Percentiles rank a stretch among this genome's conserved stretches.
These are phyloP conservation scores for Yamadazyma dushanensis DNA, from an alignment of 1,139 yeast species.

Conservation along the genomic window DNA sequence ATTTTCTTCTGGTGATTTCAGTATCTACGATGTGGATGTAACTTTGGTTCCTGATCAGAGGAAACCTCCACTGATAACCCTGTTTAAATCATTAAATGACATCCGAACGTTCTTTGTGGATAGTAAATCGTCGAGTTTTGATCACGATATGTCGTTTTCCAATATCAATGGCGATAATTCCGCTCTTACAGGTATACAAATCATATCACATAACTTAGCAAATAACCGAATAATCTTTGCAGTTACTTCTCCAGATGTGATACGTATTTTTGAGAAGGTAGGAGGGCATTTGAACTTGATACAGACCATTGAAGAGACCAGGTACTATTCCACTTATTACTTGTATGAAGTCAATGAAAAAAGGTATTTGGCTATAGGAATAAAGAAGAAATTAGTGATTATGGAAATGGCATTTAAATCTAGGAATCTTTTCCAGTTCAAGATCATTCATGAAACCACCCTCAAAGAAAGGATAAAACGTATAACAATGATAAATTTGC, in stretches of 20 bases:
- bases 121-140: slow-evolving; percentile 18
- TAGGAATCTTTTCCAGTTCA: slow-evolving; percentile 32
- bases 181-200: slow-evolving; percentile 13
- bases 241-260: slow-evolving; percentile 25
- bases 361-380: slow-evolving; percentile 28
- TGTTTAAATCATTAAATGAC: slow-evolving; percentile 30
- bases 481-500: slow-evolving; percentile 16
- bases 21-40: slow-evolving; percentile 22
- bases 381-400: slow-evolving; percentile 31
- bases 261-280: slow-evolving; percentile 34
- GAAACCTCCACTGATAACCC: slow-evolving; percentile 18
- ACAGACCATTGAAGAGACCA: slow-evolving; percentile 30
- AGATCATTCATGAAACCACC: slow-evolving; percentile 23
- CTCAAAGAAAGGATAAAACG: slow-evolving; percentile 33
- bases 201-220: slow-evolving; percentile 12
- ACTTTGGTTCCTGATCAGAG: slow-evolving; percentile 11
- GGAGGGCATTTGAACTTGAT: slow-evolving; percentile 37
- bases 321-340: slow-evolving; percentile 17
- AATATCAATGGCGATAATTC: slow-evolving; percentile 17
- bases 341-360: slow-evolving; percentile 20
- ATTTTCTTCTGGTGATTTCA: slow-evolving; percentile 36
- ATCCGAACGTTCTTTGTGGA: slow-evolving; percentile 24
- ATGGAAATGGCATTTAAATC: slow-evolving; percentile 30
- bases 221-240: slow-evolving; percentile 27
- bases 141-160: slow-evolving; percentile 16